Conservation (phyloP, 805 yeast species). For the Lipomyces oligophaga region DNA sequence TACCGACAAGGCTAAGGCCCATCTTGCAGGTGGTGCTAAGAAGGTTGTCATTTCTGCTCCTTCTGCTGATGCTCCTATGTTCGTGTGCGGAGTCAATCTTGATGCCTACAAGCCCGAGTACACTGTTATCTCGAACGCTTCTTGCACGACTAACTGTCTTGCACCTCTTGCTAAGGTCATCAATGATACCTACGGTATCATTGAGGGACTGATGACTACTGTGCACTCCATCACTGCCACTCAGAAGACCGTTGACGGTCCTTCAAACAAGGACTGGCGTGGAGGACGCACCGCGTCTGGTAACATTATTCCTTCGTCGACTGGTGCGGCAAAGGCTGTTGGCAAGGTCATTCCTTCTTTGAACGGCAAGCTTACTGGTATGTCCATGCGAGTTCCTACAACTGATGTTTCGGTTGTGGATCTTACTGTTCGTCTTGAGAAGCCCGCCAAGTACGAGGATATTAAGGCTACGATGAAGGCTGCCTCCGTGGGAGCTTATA, state of each 20-base stretch:
- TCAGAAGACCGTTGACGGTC: slow-evolving; percentile 95
- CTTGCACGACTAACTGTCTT: slow-evolving; percentile 93
- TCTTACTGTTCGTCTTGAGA: slow-evolving; percentile 77
- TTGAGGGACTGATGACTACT: slow-evolving; percentile 93
- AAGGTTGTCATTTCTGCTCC: slow-evolving; percentile 94
- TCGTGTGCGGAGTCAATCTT: slow-evolving; percentile 86
- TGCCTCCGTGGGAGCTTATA: slow-evolving; percentile 72
- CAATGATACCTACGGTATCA: slow-evolving; percentile 80
- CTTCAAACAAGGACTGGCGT: slow-evolving; percentile 97
- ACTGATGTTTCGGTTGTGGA: slow-evolving; percentile 91
- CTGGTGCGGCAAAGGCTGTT: slow-evolving; percentile 98
- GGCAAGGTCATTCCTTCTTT: slow-evolving; percentile 90
- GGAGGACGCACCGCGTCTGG: slow-evolving; percentile 97
- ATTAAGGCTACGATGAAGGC: slow-evolving; percentile 71
- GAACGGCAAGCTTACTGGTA: slow-evolving; percentile 91
- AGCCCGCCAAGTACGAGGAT: slow-evolving; percentile 74
- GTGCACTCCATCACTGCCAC: slow-evolving; percentile 95
- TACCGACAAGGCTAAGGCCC: slow-evolving; percentile 74
- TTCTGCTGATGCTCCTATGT: slow-evolving; percentile 91
- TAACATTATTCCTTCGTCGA: slow-evolving; percentile 91
- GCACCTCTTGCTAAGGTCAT: slow-evolving; percentile 91
- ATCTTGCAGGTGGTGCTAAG: slow-evolving; percentile 88
- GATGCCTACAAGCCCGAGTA: slow-evolving; percentile 71
- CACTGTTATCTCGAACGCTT: slow-evolving; percentile 82
- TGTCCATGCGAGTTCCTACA: slow-evolving; percentile 92